Evolutionary conservation across 1,284 basidiomycete species (phyloP), one percentile per base, ranked within the genome.

Genomic region (Somion occarium): DNA sequence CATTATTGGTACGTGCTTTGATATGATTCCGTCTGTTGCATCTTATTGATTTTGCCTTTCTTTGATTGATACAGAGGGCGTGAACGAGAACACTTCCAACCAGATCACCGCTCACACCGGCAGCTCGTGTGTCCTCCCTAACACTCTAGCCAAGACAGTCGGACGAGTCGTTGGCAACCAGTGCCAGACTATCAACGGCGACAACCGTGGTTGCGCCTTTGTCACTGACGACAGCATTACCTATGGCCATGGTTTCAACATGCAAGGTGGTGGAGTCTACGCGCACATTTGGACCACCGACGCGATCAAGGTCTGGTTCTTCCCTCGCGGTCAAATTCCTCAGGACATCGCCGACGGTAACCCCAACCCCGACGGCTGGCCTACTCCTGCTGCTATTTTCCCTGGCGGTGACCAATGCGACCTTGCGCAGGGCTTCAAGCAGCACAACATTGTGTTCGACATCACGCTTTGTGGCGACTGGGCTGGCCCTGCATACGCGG

Each of bases 251-350:
- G 74, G 73, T 2, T 91, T 93, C 73, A 92, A 93, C 68, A 60
- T 56, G 13, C 63, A 61, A 12, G 72, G 73, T 1, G 92, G 92
- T 9, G 91, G 91, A 15, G 87, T 93, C 19, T 91, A 74, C 59
- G 90, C 81, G 1, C 84, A 88, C 67, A 66, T 82, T 30, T 88
- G 88, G 83, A 78, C 86, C 58, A 61, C 62, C 25, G 62, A 67
- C 4, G 91, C 88, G 3, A 83, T 96, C 65, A 77, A 73, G 47
- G 76, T 93, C 44, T 96, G 90, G 88, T 82, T 80, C 64, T 93
- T 92, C 73, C 59, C 78, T 24, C 79, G 91, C 38, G 61, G 60
- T 25, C 64, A 72, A 5, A 83, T 94, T 48, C 93, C 93, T 1
- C 46, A 56, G 3, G 91, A 95, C 65, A 83, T 94, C 64, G 70